Base-by-base conservation (phyloP, 1,284 basidiomycete genomes). In the Trichosporon faecale region DNA sequence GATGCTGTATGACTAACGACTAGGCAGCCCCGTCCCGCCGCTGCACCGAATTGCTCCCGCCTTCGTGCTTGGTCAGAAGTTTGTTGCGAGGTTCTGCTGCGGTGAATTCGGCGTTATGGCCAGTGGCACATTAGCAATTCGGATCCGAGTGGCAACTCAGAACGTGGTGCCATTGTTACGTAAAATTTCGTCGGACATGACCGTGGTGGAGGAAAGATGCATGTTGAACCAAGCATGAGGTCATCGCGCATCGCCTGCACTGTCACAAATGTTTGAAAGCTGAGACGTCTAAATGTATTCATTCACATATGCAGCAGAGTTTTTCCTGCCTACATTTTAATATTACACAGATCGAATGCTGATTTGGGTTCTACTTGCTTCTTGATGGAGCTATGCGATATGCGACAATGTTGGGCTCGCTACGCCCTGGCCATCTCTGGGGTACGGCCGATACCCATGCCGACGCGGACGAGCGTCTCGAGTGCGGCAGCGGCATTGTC, bases 381-480 rank as follows among this genome's bases (percentile, higher is more conserved):
- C 40, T 37, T 37, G 35, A 37, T 37, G 11, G 7, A 37, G 18
- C 40, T 44, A 44, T 44, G 40, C 40, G 40, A 44, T 44, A 18
- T n/a, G 40, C 40, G 40, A 44, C 40, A 52, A 52, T 52, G 49
- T n/a, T 44, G 16, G 40, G 40, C 40, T 52, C 49, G 23, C 49
- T 52, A 52, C 14, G 57, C 57, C 29, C 29, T 61, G 57, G 63
- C 35, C 23, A 35, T 25, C 21, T 27, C 35, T 11, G 44, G 23
- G 5, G 57, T 64, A 3, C 77, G 65, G 49, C 93, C 93, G 75
- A 96, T 88, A 16, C 92, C 91, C 89, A 91, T 93, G 1, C 92
- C 92, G 65, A 94, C 91, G 25, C 92, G 89, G 18, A 96, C 93
- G 52, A 95, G 87, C 0, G 94, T 95, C 84, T 95, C 94, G 21